phyloP scores from a whole-genome alignment of 2,329 filamentous ascomycete genomes.

The Neonectria faginata region DNA sequence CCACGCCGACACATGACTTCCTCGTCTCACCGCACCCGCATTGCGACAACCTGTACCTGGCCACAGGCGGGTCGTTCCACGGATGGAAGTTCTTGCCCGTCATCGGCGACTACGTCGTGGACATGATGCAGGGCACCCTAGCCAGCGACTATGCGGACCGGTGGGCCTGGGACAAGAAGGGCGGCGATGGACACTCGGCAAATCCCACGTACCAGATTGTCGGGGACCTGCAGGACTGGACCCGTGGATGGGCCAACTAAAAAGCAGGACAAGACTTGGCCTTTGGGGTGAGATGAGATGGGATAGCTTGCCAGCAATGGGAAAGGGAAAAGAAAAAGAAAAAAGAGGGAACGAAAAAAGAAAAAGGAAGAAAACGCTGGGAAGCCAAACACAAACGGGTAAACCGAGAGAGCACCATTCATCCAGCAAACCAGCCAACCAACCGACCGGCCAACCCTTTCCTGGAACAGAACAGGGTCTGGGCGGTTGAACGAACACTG shows the following conservation, averaged over 20 bases:
- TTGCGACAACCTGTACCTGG: constrained; percentile 67
- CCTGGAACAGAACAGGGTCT: too few relatives aligned
- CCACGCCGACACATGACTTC: constrained; percentile 72
- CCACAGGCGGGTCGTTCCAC: constrained; percentile 73
- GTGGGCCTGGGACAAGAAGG: constrained; percentile 61
- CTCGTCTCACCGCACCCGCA: constrained; percentile 66
- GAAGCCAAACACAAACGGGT: neutral
- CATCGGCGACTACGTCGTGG: constrained; percentile 69
- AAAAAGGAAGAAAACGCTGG: neutral
- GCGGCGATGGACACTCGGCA: constrained; percentile 55
- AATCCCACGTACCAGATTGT: constrained; percentile 57
- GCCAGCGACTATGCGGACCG: constrained; percentile 53
- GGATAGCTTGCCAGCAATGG: neutral
- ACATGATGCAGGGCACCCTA: constrained; percentile 59
- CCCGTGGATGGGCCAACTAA: constrained; percentile 46
- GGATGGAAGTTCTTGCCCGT: constrained; percentile 74
- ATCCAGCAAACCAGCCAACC: too few relatives aligned
- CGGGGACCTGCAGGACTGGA: constrained; percentile 55
- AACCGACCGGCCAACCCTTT: neutral
- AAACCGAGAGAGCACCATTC: neutral
- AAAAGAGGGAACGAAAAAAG: neutral
- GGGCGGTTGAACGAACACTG: too few relatives aligned
- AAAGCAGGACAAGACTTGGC: neutral
- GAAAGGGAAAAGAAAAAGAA: neutral
- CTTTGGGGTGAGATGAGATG: neutral